Conservation (phyloP, 805 yeast species). For the Starmerella sirachaensis region DNA sequence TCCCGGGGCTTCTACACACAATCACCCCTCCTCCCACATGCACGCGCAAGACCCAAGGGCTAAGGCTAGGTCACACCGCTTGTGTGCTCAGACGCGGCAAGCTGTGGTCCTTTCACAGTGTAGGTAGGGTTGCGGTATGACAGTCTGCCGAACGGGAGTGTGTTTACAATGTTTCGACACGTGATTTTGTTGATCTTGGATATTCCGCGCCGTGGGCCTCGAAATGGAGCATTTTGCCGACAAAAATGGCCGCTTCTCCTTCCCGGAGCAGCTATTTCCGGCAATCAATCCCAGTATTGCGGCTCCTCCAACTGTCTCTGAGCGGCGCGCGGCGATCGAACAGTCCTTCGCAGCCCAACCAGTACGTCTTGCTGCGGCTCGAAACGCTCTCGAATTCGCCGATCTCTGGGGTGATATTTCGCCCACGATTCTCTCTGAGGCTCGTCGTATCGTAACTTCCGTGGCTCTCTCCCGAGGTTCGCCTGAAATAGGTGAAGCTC, state of each 20-base stretch:
- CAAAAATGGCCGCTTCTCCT: conserved; percentile 25
- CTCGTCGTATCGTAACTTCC: conserved; percentile 22
- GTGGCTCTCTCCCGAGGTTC: too few relatives aligned
- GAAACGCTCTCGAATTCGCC: conserved; percentile 24
- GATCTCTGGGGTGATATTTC: conserved; percentile 25
- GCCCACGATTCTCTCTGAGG: conserved; percentile 19
- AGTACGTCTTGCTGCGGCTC: conserved; percentile 24
- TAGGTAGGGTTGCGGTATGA: too few relatives aligned
- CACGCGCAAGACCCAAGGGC: too few relatives aligned
- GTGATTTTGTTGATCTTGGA: too few relatives aligned
- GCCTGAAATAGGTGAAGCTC: conserved; percentile 22
- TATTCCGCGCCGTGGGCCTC: not conserved
- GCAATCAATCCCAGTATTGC: conserved; percentile 7
- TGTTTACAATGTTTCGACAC: too few relatives aligned
- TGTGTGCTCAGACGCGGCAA: too few relatives aligned
- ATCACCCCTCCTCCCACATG: too few relatives aligned
- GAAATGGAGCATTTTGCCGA: conserved; percentile 16
- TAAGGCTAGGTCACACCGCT: too few relatives aligned
- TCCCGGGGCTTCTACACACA: too few relatives aligned
- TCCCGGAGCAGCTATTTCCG: conserved; percentile 28
- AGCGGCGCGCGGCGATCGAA: conserved; percentile 8
- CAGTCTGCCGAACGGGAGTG: too few relatives aligned
- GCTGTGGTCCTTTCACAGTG: too few relatives aligned
- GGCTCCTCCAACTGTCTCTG: conserved; percentile 13
- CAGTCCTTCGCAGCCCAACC: not conserved